Evolutionary conservation across 108 stramenopile species (phyloP), one percentile per base, ranked within the genome.

Genomic region (Cylindrotheca closterium): DNA sequence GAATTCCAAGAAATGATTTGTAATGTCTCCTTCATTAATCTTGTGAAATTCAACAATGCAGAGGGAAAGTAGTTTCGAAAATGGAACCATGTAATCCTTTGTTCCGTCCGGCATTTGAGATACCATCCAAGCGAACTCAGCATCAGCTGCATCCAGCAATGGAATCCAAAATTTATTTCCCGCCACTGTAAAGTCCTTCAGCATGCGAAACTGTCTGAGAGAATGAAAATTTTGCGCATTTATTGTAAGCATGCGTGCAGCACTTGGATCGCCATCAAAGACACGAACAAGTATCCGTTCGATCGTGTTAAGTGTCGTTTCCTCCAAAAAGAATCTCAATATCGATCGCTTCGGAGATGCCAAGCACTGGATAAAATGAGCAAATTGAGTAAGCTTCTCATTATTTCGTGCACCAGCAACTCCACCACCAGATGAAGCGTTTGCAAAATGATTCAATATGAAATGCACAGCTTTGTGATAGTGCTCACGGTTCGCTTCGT

Each of bases 1-100:
- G 54, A 91, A 94, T 54, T 91, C 89, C 28, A 94, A 65, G 89
- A 89, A 94, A 25, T 94, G 86, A 17, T 75, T 80, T 25, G 84
- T 79, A 15, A 80, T 47, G 45, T 77, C 76, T 23, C 85, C 86
- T 2, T 70, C 73, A 50, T 50, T 60, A 22, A 91, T 85, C 25
- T 71, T 49, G 61, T 89, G 85, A 64, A 91, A 94, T 61, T 89
- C 80, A 0, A 79, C 74, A n/a, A 91, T 86, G 29, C 89, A 85
- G n/a, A 94, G 74, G 25, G 92, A 89, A 74, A 94, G 89, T 5
- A 94, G 70, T 26, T 74, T 91, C 1, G 87, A 81, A 8, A 91
- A 51, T 8, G 88, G 89, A 28, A 63, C 60, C 25, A 91, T 45
- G 50, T 86, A 87, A 7, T 84, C 80, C 55, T 91, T 73, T 3